Conservation (phyloP, 371 early-diverging fungal genomes). For the Mortierella sp. region DNA sequence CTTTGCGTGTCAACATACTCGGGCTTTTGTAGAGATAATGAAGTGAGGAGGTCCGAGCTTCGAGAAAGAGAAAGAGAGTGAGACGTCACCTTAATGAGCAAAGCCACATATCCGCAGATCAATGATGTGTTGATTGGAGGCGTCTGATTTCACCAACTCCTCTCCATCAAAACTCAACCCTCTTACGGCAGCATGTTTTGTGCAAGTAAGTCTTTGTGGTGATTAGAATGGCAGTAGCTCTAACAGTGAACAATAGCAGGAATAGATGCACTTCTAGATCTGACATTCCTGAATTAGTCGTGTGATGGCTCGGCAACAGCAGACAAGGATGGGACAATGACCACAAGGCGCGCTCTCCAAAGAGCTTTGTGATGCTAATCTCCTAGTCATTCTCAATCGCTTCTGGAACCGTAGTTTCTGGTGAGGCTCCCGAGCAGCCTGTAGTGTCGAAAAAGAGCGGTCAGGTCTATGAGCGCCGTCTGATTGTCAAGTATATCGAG, state of each 20-base stretch:
- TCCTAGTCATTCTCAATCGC: background rate
- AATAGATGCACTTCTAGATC: too few relatives aligned
- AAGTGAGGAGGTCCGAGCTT: background rate
- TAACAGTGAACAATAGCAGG: too few relatives aligned
- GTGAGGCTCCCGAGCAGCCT: conserved; percentile 89
- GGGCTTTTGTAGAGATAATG: background rate
- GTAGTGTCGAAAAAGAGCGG: conserved; percentile 89
- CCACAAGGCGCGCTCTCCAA: too few relatives aligned
- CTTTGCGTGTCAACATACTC: too few relatives aligned
- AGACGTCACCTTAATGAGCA: background rate
- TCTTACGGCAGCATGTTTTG: conserved; percentile 59
- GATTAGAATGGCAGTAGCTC: too few relatives aligned
- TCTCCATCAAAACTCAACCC: conserved; percentile 17
- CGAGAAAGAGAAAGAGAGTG: background rate
- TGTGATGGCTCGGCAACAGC: too few relatives aligned
- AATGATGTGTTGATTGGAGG: background rate
- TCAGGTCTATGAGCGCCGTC: conserved; percentile 84
- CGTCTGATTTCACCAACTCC: background rate
- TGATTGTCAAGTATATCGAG: conserved; percentile 88
- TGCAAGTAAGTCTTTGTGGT: conserved; percentile 56
- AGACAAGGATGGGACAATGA: too few relatives aligned
- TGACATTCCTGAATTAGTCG: too few relatives aligned
- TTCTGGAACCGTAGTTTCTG: conserved; percentile 76
- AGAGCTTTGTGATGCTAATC: too few relatives aligned
- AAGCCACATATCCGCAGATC: background rate